Percentiles rank a stretch among this genome's conserved stretches.
Conservation (phyloP, 2,329 filamentous ascomycete genomes). For the Alternaria hordeiaustralica region DNA sequence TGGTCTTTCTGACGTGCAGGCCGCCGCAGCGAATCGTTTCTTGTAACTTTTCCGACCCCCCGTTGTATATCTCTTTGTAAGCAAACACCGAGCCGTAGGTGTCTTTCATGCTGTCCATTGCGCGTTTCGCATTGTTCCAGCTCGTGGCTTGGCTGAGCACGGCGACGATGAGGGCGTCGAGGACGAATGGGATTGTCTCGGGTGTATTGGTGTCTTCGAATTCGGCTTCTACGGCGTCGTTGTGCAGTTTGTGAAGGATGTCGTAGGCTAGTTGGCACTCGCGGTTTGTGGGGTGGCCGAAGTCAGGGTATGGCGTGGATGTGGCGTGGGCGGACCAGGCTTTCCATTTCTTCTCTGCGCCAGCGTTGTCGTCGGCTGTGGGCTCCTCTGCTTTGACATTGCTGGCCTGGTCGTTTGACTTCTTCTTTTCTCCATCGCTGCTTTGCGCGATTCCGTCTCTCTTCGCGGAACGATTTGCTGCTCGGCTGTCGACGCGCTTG, state of each 20-base stretch:
- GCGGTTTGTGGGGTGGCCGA: constrained; percentile 2
- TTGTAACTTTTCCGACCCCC: constrained; percentile 3
- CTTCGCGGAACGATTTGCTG: background rate
- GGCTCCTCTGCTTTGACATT: background rate
- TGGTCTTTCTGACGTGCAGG: constrained; percentile 4
- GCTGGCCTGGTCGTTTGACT: background rate
- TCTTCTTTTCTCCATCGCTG: background rate
- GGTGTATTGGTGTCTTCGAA: constrained; percentile 1
- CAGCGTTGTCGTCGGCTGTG: background rate
- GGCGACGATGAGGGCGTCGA: constrained; percentile 10
- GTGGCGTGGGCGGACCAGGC: constrained; percentile 11
- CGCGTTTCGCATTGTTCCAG: constrained; percentile 12
- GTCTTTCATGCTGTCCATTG: constrained; percentile 4
- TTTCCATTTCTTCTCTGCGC: constrained; percentile 8
- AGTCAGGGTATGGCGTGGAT: constrained; percentile 9
- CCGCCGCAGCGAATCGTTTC: constrained; percentile 2
- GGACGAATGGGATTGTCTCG: constrained; percentile 6
- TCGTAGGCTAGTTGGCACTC: constrained; percentile 10
- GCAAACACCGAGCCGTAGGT: constrained; percentile 7
- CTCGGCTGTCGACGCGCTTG: background rate
- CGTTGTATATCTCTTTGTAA: background rate
- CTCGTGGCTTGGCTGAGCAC: constrained; percentile 7
- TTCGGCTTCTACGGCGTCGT: constrained; percentile 6
- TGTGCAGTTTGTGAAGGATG: constrained; percentile 4
- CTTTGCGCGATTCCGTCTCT: background rate